Base-by-base conservation (phyloP, 768 basidiomycete species). In the Boletus sp. region DNA sequence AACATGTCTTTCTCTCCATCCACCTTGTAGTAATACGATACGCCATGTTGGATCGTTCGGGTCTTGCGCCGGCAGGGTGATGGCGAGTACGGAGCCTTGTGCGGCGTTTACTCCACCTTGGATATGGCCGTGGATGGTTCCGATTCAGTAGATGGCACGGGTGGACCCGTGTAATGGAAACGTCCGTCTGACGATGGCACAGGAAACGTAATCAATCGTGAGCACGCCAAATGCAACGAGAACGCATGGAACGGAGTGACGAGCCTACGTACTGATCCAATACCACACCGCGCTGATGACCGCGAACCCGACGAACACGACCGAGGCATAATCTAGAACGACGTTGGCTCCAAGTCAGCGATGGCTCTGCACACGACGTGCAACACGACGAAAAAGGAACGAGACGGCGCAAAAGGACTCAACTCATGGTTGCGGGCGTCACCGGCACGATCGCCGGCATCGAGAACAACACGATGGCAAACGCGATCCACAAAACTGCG, bases 401-500 rank as follows among this genome's bases (percentile, higher is more conserved):
- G n/a, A 8, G 3, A 8, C 2, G n/a, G n/a, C n/a, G 33, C 2
- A 5, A n/a, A 8, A 4, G 4, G 28, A 63, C 55, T 20, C 50
- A 52, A 67, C 79, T 80, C 80, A 85, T 86, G 6, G 81, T 73
- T 1, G 70, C 72, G 54, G 58, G 59, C 6, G 79, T 81, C 39
- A 81, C 83, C 5, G 86, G 85, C 5, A 87, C 72, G 39, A 78
- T 76, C 7, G 83, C 81, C 7, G 85, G 85, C 85, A 88, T 87
- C 24, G 83, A 85, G 64, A 87, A 87, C 58, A 89, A 64, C 33
- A 87, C 80, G 42, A 84, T 81, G 65, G 84, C 80, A 50, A 88
- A 84, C 49, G 70, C 46, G 55, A 81, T 74, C 86, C 86, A 87
- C n/a, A 80, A 48, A 10, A 87, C 75, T 5, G 84, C 81, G 17